Conservation (phyloP, 768 basidiomycete genomes). For the Tubosaeta sp. region DNA sequence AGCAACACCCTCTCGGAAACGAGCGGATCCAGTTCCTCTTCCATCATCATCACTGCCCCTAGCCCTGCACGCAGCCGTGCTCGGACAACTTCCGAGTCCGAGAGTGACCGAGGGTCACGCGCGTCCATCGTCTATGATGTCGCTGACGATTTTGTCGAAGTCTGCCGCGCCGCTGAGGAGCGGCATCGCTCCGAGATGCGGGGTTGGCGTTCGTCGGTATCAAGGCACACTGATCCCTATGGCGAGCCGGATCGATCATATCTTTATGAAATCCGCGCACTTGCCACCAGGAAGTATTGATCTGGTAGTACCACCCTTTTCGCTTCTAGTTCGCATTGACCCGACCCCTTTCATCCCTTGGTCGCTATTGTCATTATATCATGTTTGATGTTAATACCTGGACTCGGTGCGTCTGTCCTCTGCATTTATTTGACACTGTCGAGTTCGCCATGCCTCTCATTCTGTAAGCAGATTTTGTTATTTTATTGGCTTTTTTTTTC, state of each 20-base stretch:
- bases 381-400: constrained; percentile 17
- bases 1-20: constrained; percentile 25
- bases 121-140: constrained; percentile 77
- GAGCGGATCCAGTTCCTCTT: constrained; percentile 22
- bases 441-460: constrained; percentile 21
- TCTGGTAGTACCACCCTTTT: not conserved
- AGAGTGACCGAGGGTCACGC: constrained; percentile 69
- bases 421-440: constrained; percentile 19
- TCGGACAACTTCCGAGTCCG: constrained; percentile 68
- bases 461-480: constrained; percentile 27
- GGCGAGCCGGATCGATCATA: constrained; percentile 55
- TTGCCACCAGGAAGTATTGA: constrained; percentile 83
- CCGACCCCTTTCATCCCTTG: constrained; percentile 1
- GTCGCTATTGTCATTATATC: constrained; percentile 3
- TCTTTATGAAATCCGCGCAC: constrained; percentile 77
- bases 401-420: constrained; percentile 19
- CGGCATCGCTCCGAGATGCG: constrained; percentile 82
- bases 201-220: constrained; percentile 53
- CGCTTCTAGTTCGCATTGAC: not conserved
- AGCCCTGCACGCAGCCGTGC: constrained; percentile 62
- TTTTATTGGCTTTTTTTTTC: constrained; percentile 24
- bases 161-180: constrained; percentile 73
- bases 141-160: constrained; percentile 67
- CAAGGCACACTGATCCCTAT: constrained; percentile 19
- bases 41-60: constrained; percentile 38